Conservation (phyloP, 2,329 filamentous ascomycete genomes). For the Xylaria sp. region DNA sequence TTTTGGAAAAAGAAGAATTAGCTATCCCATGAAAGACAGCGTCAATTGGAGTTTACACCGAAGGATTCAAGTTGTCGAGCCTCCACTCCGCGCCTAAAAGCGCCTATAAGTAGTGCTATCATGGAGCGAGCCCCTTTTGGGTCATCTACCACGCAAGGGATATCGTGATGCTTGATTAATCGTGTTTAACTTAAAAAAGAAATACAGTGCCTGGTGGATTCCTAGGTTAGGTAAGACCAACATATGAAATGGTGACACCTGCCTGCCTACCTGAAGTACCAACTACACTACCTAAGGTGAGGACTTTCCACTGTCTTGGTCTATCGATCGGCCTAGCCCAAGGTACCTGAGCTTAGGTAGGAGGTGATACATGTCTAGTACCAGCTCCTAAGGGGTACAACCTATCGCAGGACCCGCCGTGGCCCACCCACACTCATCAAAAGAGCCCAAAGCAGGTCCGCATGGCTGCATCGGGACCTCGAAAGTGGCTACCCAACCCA, state of each 20-base stretch:
- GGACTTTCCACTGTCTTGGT: background rate
- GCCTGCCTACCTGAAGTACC: background rate
- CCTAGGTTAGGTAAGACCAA: background rate
- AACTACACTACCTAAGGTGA: background rate
- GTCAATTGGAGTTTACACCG: background rate
- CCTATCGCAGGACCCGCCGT: background rate
- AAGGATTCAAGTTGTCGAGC: background rate
- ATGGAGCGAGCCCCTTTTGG: constrained; percentile 7
- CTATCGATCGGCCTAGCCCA: background rate
- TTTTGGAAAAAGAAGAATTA: background rate
- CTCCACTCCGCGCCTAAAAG: background rate
- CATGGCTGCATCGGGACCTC: constrained; percentile 19
- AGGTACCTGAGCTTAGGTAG: background rate
- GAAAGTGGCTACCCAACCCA: constrained; percentile 26
- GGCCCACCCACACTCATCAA: constrained; percentile 37
- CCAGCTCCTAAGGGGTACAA: background rate
- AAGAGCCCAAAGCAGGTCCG: constrained; percentile 21
- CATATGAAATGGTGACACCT: too few relatives aligned
- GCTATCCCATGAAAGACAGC: background rate
- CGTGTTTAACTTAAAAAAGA: constrained; percentile 5
- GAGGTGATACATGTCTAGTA: background rate
- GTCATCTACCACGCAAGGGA: background rate
- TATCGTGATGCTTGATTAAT: constrained; percentile 12
- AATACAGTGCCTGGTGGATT: background rate
- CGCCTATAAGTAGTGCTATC: background rate